Conservation (phyloP, 1,139 yeast species). For the Torulaspora pretoriensis region DNA sequence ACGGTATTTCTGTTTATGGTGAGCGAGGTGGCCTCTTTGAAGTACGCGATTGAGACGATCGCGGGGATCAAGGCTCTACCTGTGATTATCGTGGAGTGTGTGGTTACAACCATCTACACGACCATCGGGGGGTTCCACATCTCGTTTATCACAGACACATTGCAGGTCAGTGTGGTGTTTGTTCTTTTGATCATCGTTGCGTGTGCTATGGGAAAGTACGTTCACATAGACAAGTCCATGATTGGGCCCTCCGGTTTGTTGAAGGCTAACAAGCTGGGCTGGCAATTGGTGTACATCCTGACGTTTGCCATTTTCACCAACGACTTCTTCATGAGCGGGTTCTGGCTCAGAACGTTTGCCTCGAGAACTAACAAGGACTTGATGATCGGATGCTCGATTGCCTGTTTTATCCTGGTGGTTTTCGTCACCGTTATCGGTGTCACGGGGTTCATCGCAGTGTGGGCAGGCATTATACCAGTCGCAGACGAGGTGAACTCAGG, state of each 20-base stretch:
- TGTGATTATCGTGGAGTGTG: constrained; percentile 80
- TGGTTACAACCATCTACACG: constrained; percentile 82
- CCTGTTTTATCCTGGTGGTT: constrained; percentile 60
- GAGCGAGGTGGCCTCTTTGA: constrained; percentile 77
- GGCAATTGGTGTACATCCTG: constrained; percentile 83
- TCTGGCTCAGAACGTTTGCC: constrained; percentile 93
- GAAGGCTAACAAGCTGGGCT: constrained; percentile 66
- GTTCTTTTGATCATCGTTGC: constrained; percentile 65
- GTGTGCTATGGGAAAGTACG: constrained; percentile 75
- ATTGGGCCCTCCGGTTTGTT: constrained; percentile 65
- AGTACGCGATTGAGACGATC: constrained; percentile 68
- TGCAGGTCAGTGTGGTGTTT: constrained; percentile 76
- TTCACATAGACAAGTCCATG: constrained; percentile 59
- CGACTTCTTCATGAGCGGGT: constrained; percentile 85
- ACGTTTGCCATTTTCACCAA: constrained; percentile 85
- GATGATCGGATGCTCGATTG: constrained; percentile 68
- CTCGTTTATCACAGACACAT: constrained; percentile 81
- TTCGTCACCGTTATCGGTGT: constrained; percentile 71
- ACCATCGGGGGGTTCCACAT: constrained; percentile 86
- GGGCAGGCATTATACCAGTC: constrained; percentile 73
- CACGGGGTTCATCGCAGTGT: constrained; percentile 83
- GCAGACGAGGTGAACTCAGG: constrained; percentile 57
- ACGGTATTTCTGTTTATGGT: constrained; percentile 87
- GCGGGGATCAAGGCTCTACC: constrained; percentile 80
- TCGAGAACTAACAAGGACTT: constrained; percentile 73